Evolutionary conservation across 139 green algal species (phyloP), one percentile per base, ranked within the genome.

Genomic region (Spirogloea muscicola): DNA sequence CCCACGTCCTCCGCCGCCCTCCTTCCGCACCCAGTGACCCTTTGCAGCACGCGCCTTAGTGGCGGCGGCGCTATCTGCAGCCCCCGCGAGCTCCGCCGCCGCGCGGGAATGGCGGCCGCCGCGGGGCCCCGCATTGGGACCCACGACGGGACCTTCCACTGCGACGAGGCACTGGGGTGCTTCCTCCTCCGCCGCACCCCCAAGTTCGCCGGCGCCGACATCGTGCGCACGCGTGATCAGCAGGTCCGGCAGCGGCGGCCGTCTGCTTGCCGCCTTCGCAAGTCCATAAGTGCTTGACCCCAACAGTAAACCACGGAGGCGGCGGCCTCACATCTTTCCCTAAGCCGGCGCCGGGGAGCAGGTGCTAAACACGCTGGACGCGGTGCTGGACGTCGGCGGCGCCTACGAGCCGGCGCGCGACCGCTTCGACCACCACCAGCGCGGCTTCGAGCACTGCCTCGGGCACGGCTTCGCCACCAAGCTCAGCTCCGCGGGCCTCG

Each of bases 141-240:
- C 3, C 94, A 98, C 79, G 90, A 83, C 40, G 94, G 94, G 25
- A 88, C 86, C 1, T 99, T 99, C 76, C 94, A 99, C 77, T 98
- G 93, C 84, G 94, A 98, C 71, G 94, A 99, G 82, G 94, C 91
- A 0, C 80, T 99, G 10, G 94, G 93, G 0, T 96, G 89, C 83
- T 96, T 86, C 81, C 63, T 98, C 81, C 37, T 86, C 18, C 21
- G 68, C 21, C 48, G 18, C 38, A 85, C 80, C 37, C 46, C 71
- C 7, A 43, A 55, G 38, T 85, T 85, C 46, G 9, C 13, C 2
- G 68, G 86, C 44, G 80, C 79, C 1, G 61, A 82, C 0, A 55
- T 94, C 7, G 82, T 94, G 41, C 74, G 93, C 13, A 91, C 78
- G 0, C 74, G 94, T 5, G 89, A 98, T 69, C 16, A 80, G 36